phyloP scores from a whole-genome alignment of 345 rosid species.

The Linum tenue region DNA sequence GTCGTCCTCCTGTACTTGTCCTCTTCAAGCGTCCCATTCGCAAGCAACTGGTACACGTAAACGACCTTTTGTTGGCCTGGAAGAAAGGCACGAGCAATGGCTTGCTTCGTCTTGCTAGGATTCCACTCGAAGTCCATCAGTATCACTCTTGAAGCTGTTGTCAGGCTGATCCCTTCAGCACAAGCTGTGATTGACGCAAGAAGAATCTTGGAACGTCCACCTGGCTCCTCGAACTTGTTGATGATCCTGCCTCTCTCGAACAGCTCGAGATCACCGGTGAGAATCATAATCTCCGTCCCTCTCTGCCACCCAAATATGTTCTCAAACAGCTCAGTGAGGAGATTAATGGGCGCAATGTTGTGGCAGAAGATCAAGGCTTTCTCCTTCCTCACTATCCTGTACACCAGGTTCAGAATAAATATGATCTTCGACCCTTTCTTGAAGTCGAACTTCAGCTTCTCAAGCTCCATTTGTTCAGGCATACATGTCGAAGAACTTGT shows the following conservation, averaged over 20 bases:
- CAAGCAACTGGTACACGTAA: slow-evolving; percentile 79
- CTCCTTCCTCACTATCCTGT: slow-evolving; percentile 58
- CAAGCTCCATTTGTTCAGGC: slow-evolving; percentile 41
- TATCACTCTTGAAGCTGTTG: slow-evolving; percentile 91
- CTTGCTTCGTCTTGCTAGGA: slow-evolving; percentile 94
- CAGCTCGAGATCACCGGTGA: slow-evolving; percentile 81
- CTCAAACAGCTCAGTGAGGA: slow-evolving; percentile 63
- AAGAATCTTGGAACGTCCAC: slow-evolving; percentile 48
- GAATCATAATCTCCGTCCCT: slow-evolving; percentile 65
- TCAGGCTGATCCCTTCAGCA: slow-evolving; percentile 89
- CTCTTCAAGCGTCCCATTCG: slow-evolving; percentile 71
- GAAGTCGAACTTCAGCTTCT: slow-evolving; percentile 43
- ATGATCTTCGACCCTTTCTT: slow-evolving; percentile 79
- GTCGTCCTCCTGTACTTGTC: slow-evolving; percentile 84
- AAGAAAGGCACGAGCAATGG: slow-evolving; percentile 80
- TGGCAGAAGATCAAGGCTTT: slow-evolving; percentile 82
- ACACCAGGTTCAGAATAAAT: slow-evolving; percentile 80
- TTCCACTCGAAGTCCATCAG: slow-evolving; percentile 80
- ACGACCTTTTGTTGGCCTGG: slow-evolving; percentile 91
- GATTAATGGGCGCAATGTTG: slow-evolving; percentile 74
- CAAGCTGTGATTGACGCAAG: slow-evolving; percentile 91
- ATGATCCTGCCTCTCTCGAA: slow-evolving; percentile 80
- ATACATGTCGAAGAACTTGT: slow-evolving; percentile 44
- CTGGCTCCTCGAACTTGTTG: slow-evolving; percentile 70
- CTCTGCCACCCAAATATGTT: slow-evolving; percentile 55